Evolutionary conservation across 208 protist species (phyloP).

Genomic region (Phytomonas serpens): DNA sequence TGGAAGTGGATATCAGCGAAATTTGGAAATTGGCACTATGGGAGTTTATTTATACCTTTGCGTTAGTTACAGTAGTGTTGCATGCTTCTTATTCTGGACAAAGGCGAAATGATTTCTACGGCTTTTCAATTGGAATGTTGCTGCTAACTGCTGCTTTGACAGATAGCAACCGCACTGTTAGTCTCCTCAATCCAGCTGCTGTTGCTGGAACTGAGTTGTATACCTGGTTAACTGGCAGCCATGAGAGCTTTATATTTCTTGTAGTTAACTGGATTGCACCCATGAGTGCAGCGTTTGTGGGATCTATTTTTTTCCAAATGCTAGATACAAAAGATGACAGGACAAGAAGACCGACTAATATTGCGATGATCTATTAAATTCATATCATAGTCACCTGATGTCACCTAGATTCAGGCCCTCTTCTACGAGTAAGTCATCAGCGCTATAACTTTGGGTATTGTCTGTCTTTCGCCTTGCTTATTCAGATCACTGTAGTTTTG

Average conservation of each 20-base stretch:
- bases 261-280: conserved; percentile 88
- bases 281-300: conserved; percentile 67
- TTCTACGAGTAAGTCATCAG: conserved; percentile 1
- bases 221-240: conserved; percentile 61
- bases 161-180: conserved; percentile 48
- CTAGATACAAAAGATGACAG: conserved; percentile 60
- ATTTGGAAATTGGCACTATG: conserved; percentile 64
- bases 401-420: background rate
- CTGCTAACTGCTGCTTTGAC: conserved; percentile 68
- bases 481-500: background rate
- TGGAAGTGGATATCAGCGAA: conserved; percentile 24
- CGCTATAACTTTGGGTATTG: background rate
- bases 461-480: background rate
- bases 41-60: conserved; percentile 80
- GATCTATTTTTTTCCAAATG: conserved; percentile 73
- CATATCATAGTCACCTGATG: conserved; percentile 3
- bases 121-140: conserved; percentile 65
- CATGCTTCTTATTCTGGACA: conserved; percentile 80
- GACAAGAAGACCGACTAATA: conserved; percentile 3
- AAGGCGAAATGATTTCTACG: conserved; percentile 80
- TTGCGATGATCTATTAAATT: conserved; percentile 3
- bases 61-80: conserved; percentile 66
- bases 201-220: conserved; percentile 68
- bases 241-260: conserved; percentile 46
- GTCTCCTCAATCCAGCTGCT: conserved; percentile 78